These are phyloP conservation scores for Metarhizium sp. DNA, from an alignment of 2,329 filamentous ascomycete genomes.

Conservation along the genomic window DNA sequence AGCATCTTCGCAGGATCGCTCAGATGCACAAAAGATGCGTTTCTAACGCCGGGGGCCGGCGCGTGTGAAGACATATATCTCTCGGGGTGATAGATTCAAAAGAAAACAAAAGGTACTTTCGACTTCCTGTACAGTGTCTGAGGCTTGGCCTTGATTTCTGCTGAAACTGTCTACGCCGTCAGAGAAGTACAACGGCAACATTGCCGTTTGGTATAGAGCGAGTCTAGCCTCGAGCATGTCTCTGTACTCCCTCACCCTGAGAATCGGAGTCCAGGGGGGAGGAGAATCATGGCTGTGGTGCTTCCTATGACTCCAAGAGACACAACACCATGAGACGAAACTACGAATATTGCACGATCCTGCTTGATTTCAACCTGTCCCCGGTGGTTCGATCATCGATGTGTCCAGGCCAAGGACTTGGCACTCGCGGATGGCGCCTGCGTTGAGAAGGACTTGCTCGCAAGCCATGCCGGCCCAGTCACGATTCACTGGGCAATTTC, in stretches of 20 bases:
- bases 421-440: constrained; percentile 31
- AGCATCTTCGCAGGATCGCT: constrained; percentile 63
- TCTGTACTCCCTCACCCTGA: constrained; percentile 63
- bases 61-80: neutral
- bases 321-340: constrained; percentile 74
- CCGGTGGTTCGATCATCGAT: constrained; percentile 31
- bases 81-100: constrained; percentile 19
- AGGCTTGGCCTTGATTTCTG: constrained; percentile 72
- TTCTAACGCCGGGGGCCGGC: neutral
- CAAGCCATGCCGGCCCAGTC: constrained; percentile 69
- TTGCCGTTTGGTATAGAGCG: constrained; percentile 81
- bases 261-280: constrained; percentile 67
- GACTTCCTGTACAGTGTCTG: constrained; percentile 72
- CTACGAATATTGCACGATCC: constrained; percentile 61
- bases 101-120: constrained; percentile 66
- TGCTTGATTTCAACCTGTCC: constrained; percentile 79
- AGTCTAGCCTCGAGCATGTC: constrained; percentile 68
- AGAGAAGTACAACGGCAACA: constrained; percentile 80
- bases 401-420: constrained; percentile 43
- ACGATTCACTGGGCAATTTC: constrained; percentile 75
- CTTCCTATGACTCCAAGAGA: constrained; percentile 99
- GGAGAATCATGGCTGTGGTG: constrained; percentile 88
- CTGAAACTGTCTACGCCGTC: constrained; percentile 85
- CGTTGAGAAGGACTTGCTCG: constrained; percentile 42
- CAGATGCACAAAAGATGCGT: constrained; percentile 15